Evolutionary conservation across 73 alveolate species (phyloP).

Genomic region (Paramecium bursaria): DNA sequence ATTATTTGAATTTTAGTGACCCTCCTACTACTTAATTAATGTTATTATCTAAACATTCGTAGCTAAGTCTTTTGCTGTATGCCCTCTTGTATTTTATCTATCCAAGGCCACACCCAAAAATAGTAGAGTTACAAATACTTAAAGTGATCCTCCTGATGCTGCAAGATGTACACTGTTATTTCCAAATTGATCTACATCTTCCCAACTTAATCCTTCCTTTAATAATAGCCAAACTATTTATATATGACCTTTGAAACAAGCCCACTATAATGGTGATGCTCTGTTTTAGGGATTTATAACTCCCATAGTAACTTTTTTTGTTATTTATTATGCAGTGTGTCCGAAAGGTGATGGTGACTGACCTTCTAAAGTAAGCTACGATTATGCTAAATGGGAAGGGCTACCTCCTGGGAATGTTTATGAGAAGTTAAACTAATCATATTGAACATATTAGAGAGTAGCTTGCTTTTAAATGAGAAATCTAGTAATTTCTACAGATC

Average conservation of each 20-base stretch:
- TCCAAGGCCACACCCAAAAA: slow-evolving; percentile 62
- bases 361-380: too few relatives aligned
- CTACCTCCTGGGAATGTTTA: slow-evolving; percentile 47
- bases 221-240: slow-evolving; percentile 63
- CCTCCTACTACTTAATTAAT: slow-evolving; percentile 53
- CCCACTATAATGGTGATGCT: slow-evolving; percentile 67
- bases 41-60: slow-evolving; percentile 37
- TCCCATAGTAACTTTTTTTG: slow-evolving; percentile 57
- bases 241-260: slow-evolving; percentile 66
- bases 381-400: too few relatives aligned
- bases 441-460: slow-evolving; percentile 12
- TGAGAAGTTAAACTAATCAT: slow-evolving; percentile 21
- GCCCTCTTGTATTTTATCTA: slow-evolving; percentile 70
- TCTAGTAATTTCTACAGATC: slow-evolving; percentile 62
- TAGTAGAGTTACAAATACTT: slow-evolving; percentile 49
- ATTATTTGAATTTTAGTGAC: neutral
- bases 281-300: slow-evolving; percentile 44
- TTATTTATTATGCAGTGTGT: slow-evolving; percentile 20
- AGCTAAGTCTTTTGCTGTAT: slow-evolving; percentile 65
- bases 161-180: slow-evolving; percentile 72
- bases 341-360: slow-evolving; percentile 12
- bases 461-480: slow-evolving; percentile 53
- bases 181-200: slow-evolving; percentile 69
- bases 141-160: slow-evolving; percentile 63
- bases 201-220: slow-evolving; percentile 68